Evolutionary conservation across 2,329 filamentous ascomycete genomes (phyloP), one percentile per base, ranked within the genome.

Genomic region (Arthroderma sp.): DNA sequence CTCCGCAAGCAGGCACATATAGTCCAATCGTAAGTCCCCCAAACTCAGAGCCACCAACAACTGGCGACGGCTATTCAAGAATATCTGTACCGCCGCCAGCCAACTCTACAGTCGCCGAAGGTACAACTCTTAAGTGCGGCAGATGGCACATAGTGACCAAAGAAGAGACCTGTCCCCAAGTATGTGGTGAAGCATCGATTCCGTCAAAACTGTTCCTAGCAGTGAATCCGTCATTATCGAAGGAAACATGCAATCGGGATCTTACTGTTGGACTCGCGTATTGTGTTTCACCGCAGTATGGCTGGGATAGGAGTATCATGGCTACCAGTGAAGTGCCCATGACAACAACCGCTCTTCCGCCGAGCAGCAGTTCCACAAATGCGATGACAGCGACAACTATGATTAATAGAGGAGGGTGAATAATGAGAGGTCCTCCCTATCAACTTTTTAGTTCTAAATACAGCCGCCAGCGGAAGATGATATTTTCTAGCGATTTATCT

Each of bases 161-260:
- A 1, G 58, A 53, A 1, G 63, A 66, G 13, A 60, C 61, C 8
- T 66, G 64, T 58, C 55, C 58, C 0, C 25, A 28, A 13, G 63
- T 66, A 13, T 66, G 63, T 53, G 47, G 60, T 5, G 54, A 60
- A 38, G 53, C 63, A 15, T 15, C 21, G 1, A 61, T 65, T n/a
- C 43, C 59, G 2, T n/a, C 28, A 13, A 35, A 19, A 5, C 49
- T 66, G 1, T 66, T 66, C 51, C 11, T 59, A 13, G 51, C 52
- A 0, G 60, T 59, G 1, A 66, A 66, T 44, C 65, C 62, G 9
- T 66, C 63, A 11, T 54, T 66, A 2, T 33, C 38, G 3, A 2
- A 11, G 1, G 23, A 15, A 4, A 54, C 54, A 21, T 66, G 65
- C 43, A 54, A 53, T 21, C n/a, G 6, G 2, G 39, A 19, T 7